Evolutionary conservation across 2,329 filamentous ascomycete species (phyloP).

Genomic region (Achaetomium macrosporum): DNA sequence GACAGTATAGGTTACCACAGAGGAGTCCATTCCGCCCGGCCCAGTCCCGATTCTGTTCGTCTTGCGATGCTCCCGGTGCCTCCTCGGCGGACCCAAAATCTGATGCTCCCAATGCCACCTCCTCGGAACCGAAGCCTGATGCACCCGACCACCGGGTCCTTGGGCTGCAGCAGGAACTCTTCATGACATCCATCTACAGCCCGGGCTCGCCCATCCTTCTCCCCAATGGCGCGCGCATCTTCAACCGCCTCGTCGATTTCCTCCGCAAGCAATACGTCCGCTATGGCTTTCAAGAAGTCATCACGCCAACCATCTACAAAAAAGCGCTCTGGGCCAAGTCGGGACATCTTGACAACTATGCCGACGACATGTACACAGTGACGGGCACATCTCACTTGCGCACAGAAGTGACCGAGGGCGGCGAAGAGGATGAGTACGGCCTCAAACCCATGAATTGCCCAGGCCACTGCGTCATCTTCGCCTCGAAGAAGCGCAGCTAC

Average conservation of each 20-base stretch:
- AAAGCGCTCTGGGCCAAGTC: slow-evolving; percentile 80
- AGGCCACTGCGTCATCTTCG: slow-evolving; percentile 80
- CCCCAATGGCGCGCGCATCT: slow-evolving; percentile 73
- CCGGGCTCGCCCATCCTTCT: slow-evolving; percentile 82
- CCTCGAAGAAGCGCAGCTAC: slow-evolving; percentile 66
- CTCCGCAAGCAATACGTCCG: slow-evolving; percentile 76
- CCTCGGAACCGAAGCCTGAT: slow-evolving; percentile 18
- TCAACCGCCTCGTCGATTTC: slow-evolving; percentile 78
- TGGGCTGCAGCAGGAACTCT: slow-evolving; percentile 64
- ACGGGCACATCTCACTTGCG: slow-evolving; percentile 46
- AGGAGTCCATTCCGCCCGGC: slow-evolving; percentile 1
- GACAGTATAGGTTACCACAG: slow-evolving; percentile 5
- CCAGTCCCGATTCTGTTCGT: slow-evolving; percentile 22
- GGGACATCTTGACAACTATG: slow-evolving; percentile 84
- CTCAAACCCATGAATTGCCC: slow-evolving; percentile 94
- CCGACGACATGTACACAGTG: slow-evolving; percentile 88
- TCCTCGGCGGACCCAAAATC: slow-evolving; percentile 11
- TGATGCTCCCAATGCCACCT: slow-evolving; percentile 27
- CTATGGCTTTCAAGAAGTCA: slow-evolving; percentile 83
- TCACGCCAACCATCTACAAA: slow-evolving; percentile 88
- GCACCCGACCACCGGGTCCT: slow-evolving; percentile 54
- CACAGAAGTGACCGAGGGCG: slow-evolving; percentile 27
- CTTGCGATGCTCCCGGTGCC: slow-evolving; percentile 9
- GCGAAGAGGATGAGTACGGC: slow-evolving; percentile 67
- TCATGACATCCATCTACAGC: slow-evolving; percentile 72